A percentile compares a stretch with the other conserved stretches of the same genome.
phyloP scores from a whole-genome alignment of 2,329 filamentous ascomycete genomes.

The Hypoxylon sp. region DNA sequence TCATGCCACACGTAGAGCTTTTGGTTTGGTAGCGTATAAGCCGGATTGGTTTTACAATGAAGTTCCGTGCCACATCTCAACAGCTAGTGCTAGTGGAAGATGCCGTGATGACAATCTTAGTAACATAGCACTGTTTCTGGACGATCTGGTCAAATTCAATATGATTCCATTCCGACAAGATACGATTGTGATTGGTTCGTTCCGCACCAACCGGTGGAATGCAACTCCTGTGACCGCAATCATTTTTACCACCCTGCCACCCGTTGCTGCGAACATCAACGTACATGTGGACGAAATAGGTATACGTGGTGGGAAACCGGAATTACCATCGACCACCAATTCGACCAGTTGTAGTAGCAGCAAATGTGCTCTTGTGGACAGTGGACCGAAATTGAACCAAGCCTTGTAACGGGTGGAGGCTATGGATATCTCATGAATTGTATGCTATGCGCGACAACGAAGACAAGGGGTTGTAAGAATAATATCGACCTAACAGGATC shows the following conservation, averaged over 20 bases:
- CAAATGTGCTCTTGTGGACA: conserved; percentile 24
- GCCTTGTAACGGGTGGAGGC: conserved; percentile 25
- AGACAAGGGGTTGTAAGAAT: conserved; percentile 16
- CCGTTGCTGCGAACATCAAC: conserved; percentile 21
- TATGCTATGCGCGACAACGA: conserved; percentile 27
- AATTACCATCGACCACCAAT: conserved; percentile 22
- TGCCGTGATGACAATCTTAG: conserved; percentile 37
- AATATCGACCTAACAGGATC: conserved; percentile 19
- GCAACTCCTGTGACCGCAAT: conserved; percentile 39
- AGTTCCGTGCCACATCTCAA: conserved; percentile 28
- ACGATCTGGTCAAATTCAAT: conserved; percentile 29
- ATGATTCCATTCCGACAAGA: conserved; percentile 20
- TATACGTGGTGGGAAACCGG: conserved; percentile 15
- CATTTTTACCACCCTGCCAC: conserved; percentile 28
- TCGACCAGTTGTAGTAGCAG: conserved; percentile 11
- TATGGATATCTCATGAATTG: conserved; percentile 26
- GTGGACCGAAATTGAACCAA: conserved; percentile 30
- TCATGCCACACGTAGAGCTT: conserved; percentile 24
- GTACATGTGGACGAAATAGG: conserved; percentile 26
- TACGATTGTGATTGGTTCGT: conserved; percentile 32
- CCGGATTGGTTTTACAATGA: conserved; percentile 34
- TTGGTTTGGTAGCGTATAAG: conserved; percentile 10
- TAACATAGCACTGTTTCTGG: conserved; percentile 33
- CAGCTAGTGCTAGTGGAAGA: conserved; percentile 18
- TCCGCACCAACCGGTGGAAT: conserved; percentile 39